These are phyloP conservation scores for Phialophora verrucosa DNA, from an alignment of 2,329 filamentous ascomycete species.

Conservation along the genomic window DNA sequence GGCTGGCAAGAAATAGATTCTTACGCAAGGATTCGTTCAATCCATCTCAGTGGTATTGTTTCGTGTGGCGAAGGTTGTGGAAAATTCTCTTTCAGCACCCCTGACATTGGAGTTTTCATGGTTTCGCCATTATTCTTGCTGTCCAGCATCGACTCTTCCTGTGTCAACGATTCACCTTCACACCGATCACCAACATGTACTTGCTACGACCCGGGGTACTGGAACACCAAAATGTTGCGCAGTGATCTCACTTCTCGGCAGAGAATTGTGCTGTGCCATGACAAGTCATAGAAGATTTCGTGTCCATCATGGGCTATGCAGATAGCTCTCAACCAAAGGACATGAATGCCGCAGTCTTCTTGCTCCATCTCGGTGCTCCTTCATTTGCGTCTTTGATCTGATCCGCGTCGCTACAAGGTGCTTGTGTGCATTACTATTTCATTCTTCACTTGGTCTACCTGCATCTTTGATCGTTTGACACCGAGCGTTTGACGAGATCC, in stretches of 20 bases:
- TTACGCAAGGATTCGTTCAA: constrained; percentile 22
- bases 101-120: constrained; percentile 26
- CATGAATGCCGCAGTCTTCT: constrained; percentile 17
- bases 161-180: constrained; percentile 15
- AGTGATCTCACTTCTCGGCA: constrained; percentile 8
- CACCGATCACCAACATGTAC: constrained; percentile 15
- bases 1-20: constrained; percentile 38
- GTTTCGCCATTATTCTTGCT: constrained; percentile 23
- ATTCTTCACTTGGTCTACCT: neutral
- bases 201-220: constrained; percentile 21
- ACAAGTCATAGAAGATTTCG: constrained; percentile 30
- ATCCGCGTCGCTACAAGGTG: neutral
- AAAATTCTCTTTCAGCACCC: constrained; percentile 24
- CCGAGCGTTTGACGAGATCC: neutral
- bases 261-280: constrained; percentile 15
- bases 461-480: neutral
- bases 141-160: constrained; percentile 17
- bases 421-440: neutral
- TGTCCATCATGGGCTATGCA: constrained; percentile 23
- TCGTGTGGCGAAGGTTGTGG: constrained; percentile 25
- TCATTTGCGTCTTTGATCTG: neutral
- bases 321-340: constrained; percentile 24
- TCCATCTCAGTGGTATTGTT: constrained; percentile 25
- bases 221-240: constrained; percentile 18
- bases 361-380: neutral